phyloP scores from a whole-genome alignment of 2,329 filamentous ascomycete genomes.

The Shiraia sp. region DNA sequence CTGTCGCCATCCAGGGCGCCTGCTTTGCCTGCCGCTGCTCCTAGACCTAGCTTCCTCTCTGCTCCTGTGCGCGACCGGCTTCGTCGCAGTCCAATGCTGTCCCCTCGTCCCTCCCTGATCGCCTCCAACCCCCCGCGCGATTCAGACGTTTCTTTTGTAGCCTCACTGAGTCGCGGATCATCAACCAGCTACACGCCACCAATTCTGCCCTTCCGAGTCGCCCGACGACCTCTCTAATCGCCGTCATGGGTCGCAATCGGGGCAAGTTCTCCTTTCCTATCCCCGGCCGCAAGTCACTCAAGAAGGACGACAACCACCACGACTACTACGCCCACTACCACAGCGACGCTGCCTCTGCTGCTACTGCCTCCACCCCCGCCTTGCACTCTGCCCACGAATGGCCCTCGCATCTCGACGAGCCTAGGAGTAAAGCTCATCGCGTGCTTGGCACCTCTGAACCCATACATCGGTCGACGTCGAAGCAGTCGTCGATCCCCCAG shows the following conservation, averaged over 20 bases:
- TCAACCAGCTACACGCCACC: conserved; percentile 29
- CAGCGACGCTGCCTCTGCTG: too few relatives aligned
- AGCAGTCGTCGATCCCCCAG: conserved; percentile 23
- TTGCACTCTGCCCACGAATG: conserved; percentile 24
- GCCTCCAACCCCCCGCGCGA: conserved; percentile 16
- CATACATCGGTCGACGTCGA: conserved; percentile 28
- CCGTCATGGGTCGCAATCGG: conserved; percentile 34
- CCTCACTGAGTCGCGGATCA: conserved; percentile 30
- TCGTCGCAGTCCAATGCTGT: too few relatives aligned
- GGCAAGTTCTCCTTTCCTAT: conserved; percentile 45
- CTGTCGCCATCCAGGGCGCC: too few relatives aligned
- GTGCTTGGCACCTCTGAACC: conserved; percentile 42
- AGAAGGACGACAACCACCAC: conserved; percentile 12
- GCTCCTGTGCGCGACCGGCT: too few relatives aligned
- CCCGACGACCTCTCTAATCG: too few relatives aligned
- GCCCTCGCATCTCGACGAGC: conserved; percentile 27
- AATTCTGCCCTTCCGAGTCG: conserved; percentile 11
- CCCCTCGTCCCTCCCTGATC: background rate
- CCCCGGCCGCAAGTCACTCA: conserved; percentile 34
- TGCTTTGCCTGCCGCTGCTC: too few relatives aligned
- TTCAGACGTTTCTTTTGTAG: conserved; percentile 23
- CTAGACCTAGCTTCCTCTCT: too few relatives aligned
- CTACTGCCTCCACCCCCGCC: conserved; percentile 24
- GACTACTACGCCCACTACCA: conserved; percentile 16
- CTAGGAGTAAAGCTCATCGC: conserved; percentile 41